Conservation (phyloP, 371 early-diverging fungal genomes). For the Mortierella sp. region DNA sequence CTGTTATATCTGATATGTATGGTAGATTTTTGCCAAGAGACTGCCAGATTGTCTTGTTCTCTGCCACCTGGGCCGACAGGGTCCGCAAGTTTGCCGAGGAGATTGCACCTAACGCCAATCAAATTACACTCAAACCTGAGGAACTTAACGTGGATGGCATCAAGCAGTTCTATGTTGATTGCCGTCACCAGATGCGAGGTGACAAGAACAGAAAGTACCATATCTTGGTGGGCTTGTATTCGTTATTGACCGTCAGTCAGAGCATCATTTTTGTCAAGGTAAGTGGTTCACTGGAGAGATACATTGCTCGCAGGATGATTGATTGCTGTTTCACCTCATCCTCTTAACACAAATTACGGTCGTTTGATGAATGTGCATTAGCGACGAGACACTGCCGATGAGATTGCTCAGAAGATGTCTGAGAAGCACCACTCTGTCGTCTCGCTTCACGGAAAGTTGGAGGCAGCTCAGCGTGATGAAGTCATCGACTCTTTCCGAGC, state of each 20-base stretch:
- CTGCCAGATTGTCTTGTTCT: conserved; percentile 92
- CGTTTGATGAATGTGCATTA: too few species aligned
- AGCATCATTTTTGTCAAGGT: conserved; percentile 96
- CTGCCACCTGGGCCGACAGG: conserved; percentile 93
- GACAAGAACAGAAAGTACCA: conserved; percentile 83
- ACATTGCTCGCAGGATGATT: too few species aligned
- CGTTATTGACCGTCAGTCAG: conserved; percentile 94
- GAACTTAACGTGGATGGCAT: conserved; percentile 96
- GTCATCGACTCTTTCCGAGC: conserved; percentile 95
- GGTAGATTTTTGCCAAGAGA: conserved; percentile 67
- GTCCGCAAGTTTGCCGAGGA: conserved; percentile 82
- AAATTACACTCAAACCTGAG: conserved; percentile 85
- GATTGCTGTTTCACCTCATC: too few species aligned
- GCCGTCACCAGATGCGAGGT: conserved; percentile 54
- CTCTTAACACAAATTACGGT: too few species aligned
- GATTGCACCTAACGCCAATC: conserved; percentile 87
- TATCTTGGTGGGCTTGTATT: conserved; percentile 87
- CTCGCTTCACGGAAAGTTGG: conserved; percentile 90
- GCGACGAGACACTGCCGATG: conserved; percentile 86
- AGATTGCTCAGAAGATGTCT: conserved; percentile 79
- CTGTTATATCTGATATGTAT: too few species aligned
- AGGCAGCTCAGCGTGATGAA: conserved; percentile 85
- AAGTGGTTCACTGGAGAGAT: conserved; percentile 12
- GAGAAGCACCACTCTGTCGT: conserved; percentile 87
- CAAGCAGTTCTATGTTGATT: conserved; percentile 97